phyloP scores from a whole-genome alignment of 805 yeast genomes.

The Starmerella bombi region DNA sequence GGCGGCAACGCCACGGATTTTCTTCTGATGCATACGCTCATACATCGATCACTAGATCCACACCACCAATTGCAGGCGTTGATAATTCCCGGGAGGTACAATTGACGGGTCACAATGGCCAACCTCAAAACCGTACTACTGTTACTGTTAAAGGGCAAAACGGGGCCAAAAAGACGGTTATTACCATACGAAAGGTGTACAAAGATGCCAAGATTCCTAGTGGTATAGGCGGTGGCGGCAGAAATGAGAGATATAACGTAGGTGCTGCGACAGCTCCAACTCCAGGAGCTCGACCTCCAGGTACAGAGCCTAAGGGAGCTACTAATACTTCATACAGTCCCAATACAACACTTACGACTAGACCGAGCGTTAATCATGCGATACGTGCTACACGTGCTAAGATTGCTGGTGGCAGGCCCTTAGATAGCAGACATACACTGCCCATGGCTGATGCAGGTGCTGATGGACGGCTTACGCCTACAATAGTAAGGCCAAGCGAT shows the following conservation, averaged over 20 bases:
- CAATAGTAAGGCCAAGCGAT: too few relatives aligned
- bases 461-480: too few relatives aligned
- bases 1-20: background rate
- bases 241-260: too few relatives aligned
- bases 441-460: background rate
- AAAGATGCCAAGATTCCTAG: too few relatives aligned
- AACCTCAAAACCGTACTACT: background rate
- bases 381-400: background rate
- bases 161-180: conserved; percentile 1
- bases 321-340: too few relatives aligned
- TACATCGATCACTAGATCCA: background rate
- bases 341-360: background rate
- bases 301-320: too few relatives aligned
- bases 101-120: too few relatives aligned
- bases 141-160: background rate
- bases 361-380: background rate
- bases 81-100: too few relatives aligned
- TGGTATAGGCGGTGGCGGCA: too few relatives aligned
- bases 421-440: background rate
- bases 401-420: background rate
- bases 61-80: too few relatives aligned
- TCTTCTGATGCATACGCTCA: background rate
- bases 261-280: too few relatives aligned
- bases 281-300: too few relatives aligned
- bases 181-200: background rate